phyloP scores from a whole-genome alignment of 768 basidiomycete species.

The Russula olivacea region DNA sequence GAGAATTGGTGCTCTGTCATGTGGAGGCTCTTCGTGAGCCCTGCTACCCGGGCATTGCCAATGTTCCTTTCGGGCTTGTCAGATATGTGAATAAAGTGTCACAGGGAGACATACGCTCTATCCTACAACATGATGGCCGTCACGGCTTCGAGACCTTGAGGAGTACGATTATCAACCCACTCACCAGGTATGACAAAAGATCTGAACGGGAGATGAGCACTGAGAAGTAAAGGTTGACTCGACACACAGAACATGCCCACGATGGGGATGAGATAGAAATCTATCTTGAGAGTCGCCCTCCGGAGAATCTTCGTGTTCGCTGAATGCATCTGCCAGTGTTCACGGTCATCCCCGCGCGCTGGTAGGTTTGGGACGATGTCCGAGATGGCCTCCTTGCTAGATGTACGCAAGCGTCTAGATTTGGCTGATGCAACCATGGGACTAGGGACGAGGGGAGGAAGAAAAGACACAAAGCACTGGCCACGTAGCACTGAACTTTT shows the following conservation, averaged over 20 bases:
- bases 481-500: not conserved
- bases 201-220: constrained; percentile 2
- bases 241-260: constrained; percentile 22
- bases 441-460: not conserved
- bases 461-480: too few species aligned
- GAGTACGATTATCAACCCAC: not conserved
- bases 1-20: constrained; percentile 31
- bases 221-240: not conserved
- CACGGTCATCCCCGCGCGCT: not conserved
- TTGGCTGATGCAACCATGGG: not conserved
- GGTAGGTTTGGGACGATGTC: not conserved
- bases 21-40: constrained; percentile 31
- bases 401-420: not conserved
- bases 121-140: too few species aligned
- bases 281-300: constrained; percentile 18
- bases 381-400: not conserved
- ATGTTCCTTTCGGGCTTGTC: constrained; percentile 22
- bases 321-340: not conserved
- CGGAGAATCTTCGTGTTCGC: not conserved
- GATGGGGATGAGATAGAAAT: constrained; percentile 17
- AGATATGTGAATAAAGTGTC: not conserved
- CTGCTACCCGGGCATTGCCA: constrained; percentile 33
- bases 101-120: constrained; percentile 15
- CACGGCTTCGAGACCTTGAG: too few species aligned
- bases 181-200: constrained; percentile 23